These are phyloP conservation scores for Plenodomus lindquistii DNA, from an alignment of 2,329 filamentous ascomycete genomes.

Conservation along the genomic window DNA sequence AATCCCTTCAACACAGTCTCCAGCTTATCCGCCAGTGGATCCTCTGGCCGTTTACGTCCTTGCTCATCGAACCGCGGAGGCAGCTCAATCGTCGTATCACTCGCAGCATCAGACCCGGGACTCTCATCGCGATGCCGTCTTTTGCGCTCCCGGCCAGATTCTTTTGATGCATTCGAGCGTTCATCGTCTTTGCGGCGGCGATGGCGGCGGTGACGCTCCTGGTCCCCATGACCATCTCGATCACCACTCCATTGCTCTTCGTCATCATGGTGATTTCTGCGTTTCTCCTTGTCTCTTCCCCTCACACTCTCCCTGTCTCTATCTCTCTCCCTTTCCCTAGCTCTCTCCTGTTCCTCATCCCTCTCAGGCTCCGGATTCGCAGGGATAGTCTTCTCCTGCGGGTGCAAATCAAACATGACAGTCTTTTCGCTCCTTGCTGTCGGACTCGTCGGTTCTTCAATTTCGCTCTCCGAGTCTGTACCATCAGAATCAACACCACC, in stretches of 20 bases:
- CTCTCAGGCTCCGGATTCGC: slow-evolving; percentile 18
- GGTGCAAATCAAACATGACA: slow-evolving; percentile 47
- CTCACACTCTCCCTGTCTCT: not conserved
- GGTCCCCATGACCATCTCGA: slow-evolving; percentile 1
- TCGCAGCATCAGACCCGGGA: slow-evolving; percentile 27
- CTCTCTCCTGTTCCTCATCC: not conserved
- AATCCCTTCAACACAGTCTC: slow-evolving; percentile 39
- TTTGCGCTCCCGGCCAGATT: slow-evolving; percentile 20
- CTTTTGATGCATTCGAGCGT: slow-evolving; percentile 17
- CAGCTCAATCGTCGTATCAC: slow-evolving; percentile 42
- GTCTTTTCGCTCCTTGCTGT: slow-evolving; percentile 30
- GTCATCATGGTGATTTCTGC: no score
- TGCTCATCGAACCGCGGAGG: slow-evolving; percentile 42
- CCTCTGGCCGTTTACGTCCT: slow-evolving; percentile 33
- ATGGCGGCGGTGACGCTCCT: slow-evolving; percentile 3
- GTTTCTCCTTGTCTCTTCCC: no score
- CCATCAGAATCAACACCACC: no score
- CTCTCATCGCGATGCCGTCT: slow-evolving; percentile 27
- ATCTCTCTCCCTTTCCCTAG: not conserved
- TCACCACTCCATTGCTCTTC: no score
- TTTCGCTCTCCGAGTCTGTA: not conserved
- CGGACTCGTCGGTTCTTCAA: slow-evolving; percentile 15
- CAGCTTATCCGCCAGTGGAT: slow-evolving; percentile 40
- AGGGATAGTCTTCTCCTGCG: slow-evolving; percentile 28
- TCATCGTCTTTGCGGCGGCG: slow-evolving; percentile 19